These are phyloP conservation scores for Parascedosporium putredinis DNA, from an alignment of 2,329 filamentous ascomycete species.

Conservation along the genomic window DNA sequence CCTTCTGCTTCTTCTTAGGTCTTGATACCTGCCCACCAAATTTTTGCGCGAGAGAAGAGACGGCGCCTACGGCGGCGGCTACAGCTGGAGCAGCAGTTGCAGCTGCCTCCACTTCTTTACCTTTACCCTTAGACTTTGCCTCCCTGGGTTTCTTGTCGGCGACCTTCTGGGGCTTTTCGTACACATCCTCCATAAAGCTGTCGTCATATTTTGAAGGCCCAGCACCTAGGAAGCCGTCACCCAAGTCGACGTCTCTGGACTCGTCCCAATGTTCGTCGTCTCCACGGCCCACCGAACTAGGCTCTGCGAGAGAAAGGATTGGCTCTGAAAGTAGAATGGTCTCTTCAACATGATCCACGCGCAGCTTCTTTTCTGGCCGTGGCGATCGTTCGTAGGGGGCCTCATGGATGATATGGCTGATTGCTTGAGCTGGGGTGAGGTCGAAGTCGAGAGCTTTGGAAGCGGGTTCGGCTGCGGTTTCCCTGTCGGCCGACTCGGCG, in stretches of 20 bases:
- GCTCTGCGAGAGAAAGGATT: conserved; percentile 11
- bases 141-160: not conserved
- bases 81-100: conserved; percentile 14
- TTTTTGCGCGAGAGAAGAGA: conserved; percentile 24
- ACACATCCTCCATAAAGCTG: not conserved
- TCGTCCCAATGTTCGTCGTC: not conserved
- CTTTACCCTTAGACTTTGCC: not conserved
- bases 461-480: no score
- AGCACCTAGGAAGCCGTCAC: not conserved
- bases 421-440: conserved; percentile 23
- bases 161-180: not conserved
- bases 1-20: conserved; percentile 25
- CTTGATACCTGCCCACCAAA: conserved; percentile 16
- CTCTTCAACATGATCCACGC: conserved; percentile 15
- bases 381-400: conserved; percentile 24
- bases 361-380: conserved; percentile 24
- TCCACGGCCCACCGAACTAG: not conserved
- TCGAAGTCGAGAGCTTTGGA: conserved; percentile 14
- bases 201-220: not conserved
- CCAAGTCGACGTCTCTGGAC: not conserved
- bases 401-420: conserved; percentile 25
- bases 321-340: conserved; percentile 17
- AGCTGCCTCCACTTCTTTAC: not conserved
- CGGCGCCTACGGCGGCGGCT: conserved; percentile 18
- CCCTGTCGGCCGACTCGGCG: no score